Base-by-base conservation (phyloP, 371 early-diverging fungal species). In the Mortierella sp. region DNA sequence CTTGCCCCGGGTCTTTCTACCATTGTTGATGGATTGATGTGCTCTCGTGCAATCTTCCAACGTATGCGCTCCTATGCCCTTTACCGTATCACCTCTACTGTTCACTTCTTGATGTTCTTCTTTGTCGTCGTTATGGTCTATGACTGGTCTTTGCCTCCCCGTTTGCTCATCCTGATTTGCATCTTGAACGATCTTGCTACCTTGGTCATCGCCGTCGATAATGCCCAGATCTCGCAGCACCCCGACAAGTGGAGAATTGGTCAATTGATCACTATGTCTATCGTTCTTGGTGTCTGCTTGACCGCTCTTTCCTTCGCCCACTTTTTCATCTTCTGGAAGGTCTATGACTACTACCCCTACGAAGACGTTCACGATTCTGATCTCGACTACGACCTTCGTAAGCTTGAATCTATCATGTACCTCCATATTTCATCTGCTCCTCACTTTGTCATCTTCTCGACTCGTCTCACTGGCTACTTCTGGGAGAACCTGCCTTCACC, bases 401-500 rank as follows among this genome's bases (percentile, higher is more conserved):
- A 85, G 67, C 80, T 93, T 70, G 84, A 93, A 72, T 87, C 93
- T 55, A 88, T 95, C 86, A 94, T 94, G 89, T 95, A 95, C 87
- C 88, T 95, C 53, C 92, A 95, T 77, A 90, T 95, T 76, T 94
- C 94, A 19, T 94, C 92, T 21, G 93, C 93, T 67, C 97, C 97
- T 60, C 97, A 97, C 85, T 97, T 97, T 87, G 94, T 96, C 38
- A 97, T 97, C 80, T 97, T 97, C 84, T 95, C 96, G 8, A 97
- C 97, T 22, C 92, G 97, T 72, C 83, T 97, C 7, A 87, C 93
- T n/a, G 90, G 92, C 21, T 94, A 92, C 85, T 96, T 95, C 88
- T 97, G 94, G 93, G 91, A 90, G 65, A 93, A 90, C 69, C 82
- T 92, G 63, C 97, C 97, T 21, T 92, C 93, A 22, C 86, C 87